Evolutionary conservation across 2,329 filamentous ascomycete species (phyloP), one percentile per base, ranked within the genome.

Genomic region (Diplodia mutila): DNA sequence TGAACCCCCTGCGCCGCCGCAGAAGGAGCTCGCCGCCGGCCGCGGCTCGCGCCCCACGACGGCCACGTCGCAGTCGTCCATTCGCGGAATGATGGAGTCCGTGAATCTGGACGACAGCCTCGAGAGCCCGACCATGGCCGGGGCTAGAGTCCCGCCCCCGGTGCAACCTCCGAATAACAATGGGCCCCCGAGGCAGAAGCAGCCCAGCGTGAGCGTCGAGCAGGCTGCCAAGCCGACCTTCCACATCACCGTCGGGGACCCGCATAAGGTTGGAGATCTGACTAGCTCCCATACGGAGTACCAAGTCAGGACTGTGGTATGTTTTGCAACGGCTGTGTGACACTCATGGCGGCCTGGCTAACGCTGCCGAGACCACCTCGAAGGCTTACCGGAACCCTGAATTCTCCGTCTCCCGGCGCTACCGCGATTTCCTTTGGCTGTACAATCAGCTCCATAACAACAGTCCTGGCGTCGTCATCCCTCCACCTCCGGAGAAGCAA

Each of bases 241-340:
- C 80, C 84, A 92, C 61, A 98, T 99, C 74, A 89, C 86, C 2
- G 95, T 99, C 25, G 95, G 95, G 68, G 95, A 99, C 80, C 95
- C 95, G 66, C 94, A 97, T 81, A 99, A 98, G 83, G 94, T 99
- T 72, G 95, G 95, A 69, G 95, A 98, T 80, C 80, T 98, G 78
- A 97, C 95, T 9, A 97, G 92, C 79, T 97, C 94, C 70, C 95
- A 99, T 79, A 99, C 97, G 71, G 95, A 98, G 57, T 99, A 99
- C 81, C 93, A 93, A 74, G 95, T 99, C 71, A 87, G 91, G 75
- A 99, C 95, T 68, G 95, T 91, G 88, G 92, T 95, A 85, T 69
- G 78, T 67, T 11, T 51, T 53, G 18, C 48, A 23, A 42, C n/a
- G n/a, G 29, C 29, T 18, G 21, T 48, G 65, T 39, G 48, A 29